Percentiles rank a stretch among this genome's conserved stretches.
These are phyloP conservation scores for Scenedesmus sp. DNA, from an alignment of 163 green algal species.

Conservation along the genomic window DNA sequence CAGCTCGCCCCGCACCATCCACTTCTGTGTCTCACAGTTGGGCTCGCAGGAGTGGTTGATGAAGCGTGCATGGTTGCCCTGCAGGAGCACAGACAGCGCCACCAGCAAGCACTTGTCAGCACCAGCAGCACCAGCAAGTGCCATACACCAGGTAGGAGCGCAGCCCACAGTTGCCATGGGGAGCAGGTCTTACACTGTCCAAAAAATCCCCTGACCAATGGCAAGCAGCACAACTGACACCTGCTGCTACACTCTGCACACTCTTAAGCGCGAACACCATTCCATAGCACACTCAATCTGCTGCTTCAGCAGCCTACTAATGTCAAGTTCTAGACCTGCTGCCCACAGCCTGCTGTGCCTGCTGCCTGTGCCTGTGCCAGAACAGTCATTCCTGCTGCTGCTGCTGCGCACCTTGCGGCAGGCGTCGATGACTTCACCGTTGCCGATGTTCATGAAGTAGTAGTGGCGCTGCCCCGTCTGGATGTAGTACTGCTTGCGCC, in stretches of 20 bases:
- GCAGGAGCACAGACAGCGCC: conserved; percentile 12
- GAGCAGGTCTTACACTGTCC: no score
- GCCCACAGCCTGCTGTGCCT: neutral
- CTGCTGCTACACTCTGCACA: neutral
- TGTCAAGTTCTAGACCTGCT: neutral
- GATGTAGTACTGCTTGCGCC: conserved; percentile 88
- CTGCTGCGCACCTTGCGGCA: conserved; percentile 76
- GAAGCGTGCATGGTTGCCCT: conserved; percentile 93
- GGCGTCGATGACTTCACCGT: conserved; percentile 97
- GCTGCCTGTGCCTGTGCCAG: neutral
- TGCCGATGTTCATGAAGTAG: conserved; percentile 99
- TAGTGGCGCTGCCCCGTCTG: conserved; percentile 91
- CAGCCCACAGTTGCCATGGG: no score
- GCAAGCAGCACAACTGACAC: no score
- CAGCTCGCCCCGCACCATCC: conserved; percentile 95
- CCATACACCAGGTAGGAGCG: no score
- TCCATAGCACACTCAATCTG: no score
- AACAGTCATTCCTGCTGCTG: neutral
- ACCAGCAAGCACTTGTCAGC: neutral
- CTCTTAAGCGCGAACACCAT: no score
- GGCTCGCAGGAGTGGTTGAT: conserved; percentile 99
- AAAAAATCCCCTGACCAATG: no score
- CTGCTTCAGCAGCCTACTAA: no score
- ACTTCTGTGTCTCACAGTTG: conserved; percentile 99
- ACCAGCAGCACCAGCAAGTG: neutral